Conservation (phyloP, 768 basidiomycete genomes). For the Phylloporus sp. region DNA sequence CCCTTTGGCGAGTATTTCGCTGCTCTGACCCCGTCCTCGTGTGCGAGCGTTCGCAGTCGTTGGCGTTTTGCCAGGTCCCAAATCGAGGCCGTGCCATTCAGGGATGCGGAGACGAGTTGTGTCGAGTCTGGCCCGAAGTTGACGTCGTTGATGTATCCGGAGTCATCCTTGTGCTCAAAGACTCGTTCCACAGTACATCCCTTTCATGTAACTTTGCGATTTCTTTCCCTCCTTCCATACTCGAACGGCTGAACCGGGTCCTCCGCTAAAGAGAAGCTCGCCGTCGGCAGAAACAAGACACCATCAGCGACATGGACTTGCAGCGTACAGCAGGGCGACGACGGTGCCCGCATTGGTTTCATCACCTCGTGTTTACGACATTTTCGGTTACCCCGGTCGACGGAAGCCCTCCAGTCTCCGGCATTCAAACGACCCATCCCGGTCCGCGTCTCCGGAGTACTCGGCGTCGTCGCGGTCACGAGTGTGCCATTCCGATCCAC, state of each 20-base stretch:
- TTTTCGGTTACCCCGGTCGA: no score
- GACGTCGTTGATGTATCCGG: not conserved
- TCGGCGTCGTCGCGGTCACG: no score
- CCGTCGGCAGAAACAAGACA: not conserved
- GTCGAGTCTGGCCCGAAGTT: conserved; percentile 4
- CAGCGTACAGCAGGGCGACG: not conserved
- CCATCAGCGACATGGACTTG: not conserved
- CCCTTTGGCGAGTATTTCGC: not conserved
- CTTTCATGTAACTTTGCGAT: not conserved
- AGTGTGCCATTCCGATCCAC: not conserved
- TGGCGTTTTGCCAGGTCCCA: not conserved
- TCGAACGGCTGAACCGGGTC: no score
- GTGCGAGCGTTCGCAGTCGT: not conserved
- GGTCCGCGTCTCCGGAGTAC: no score
- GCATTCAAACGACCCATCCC: no score
- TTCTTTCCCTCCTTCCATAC: not conserved
- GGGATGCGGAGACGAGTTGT: not conserved
- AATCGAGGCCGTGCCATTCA: not conserved
- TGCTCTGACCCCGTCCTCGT: not conserved
- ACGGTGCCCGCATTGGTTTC: no score
- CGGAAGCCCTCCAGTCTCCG: no score
- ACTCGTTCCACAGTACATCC: not conserved
- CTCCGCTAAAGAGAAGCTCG: not conserved
- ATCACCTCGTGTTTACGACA: no score
- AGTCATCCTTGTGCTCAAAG: not conserved